A percentile compares a stretch with the other conserved stretches of the same genome.
phyloP scores from a whole-genome alignment of 331 rosid species.

The Saraca asoca region DNA sequence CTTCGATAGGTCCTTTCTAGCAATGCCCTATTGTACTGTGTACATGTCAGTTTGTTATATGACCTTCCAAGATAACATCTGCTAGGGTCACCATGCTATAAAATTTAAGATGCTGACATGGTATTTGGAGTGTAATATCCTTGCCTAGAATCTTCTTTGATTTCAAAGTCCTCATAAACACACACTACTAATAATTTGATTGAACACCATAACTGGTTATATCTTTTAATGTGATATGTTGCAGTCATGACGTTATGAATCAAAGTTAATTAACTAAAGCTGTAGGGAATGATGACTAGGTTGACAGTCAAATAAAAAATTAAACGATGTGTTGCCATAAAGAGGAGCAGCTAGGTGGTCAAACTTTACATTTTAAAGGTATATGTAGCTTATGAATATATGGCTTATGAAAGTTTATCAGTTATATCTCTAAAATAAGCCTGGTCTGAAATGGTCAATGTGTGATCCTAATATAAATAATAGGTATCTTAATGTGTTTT shows the following conservation, averaged over 20 bases:
- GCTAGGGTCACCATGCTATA: constrained; percentile 7
- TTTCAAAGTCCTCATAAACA: background rate
- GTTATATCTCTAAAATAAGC: background rate
- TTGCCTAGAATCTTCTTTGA: background rate
- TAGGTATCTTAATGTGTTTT: background rate
- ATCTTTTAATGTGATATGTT: background rate
- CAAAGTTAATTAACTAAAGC: background rate
- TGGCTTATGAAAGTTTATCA: background rate
- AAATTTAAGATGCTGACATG: constrained; percentile 20
- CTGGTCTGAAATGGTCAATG: background rate
- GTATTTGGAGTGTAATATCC: background rate
- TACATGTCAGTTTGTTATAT: constrained; percentile 23
- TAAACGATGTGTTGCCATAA: background rate
- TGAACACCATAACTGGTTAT: background rate
- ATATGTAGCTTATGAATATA: background rate
- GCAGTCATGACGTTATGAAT: background rate
- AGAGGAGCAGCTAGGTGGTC: background rate
- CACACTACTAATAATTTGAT: background rate
- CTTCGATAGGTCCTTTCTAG: constrained; percentile 15
- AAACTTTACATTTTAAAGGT: background rate
- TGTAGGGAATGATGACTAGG: constrained; percentile 3
- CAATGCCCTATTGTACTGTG: constrained; percentile 18
- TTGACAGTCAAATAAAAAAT: background rate
- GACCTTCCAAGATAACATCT: background rate
- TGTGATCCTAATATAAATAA: background rate